phyloP scores from a whole-genome alignment of 495 filamentous ascomycete genomes.

The Astrocystis sublimbata region DNA sequence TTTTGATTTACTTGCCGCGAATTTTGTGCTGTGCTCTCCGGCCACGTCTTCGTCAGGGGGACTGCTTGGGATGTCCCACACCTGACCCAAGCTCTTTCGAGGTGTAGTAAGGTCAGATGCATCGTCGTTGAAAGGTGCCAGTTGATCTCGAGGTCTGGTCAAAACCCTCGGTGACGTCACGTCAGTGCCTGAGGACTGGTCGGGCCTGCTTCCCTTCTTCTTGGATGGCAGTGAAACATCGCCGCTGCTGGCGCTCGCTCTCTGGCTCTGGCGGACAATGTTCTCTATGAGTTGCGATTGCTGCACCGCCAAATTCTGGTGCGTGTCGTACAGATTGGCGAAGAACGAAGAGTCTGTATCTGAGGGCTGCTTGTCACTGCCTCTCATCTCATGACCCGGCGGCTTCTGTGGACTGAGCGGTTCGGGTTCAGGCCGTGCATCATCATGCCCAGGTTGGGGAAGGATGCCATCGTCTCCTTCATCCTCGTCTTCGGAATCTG shows the following conservation, averaged over 20 bases:
- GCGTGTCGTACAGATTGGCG: conserved; percentile 25
- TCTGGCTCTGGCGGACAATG: conserved; percentile 33
- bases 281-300: conserved; percentile 31
- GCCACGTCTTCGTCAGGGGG: conserved; percentile 15
- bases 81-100: conserved; percentile 22
- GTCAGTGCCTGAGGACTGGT: conserved; percentile 29
- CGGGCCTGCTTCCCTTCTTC: conserved; percentile 21
- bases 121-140: conserved; percentile 20
- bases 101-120: conserved; percentile 26
- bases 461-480: conserved; percentile 21
- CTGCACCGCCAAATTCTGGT: conserved; percentile 25
- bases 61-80: conserved; percentile 36
- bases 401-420: conserved; percentile 26
- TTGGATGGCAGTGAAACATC: conserved; percentile 26
- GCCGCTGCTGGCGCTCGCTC: conserved; percentile 28
- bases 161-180: conserved; percentile 25
- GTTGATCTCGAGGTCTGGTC: conserved; percentile 19
- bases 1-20: conserved; percentile 17
- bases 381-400: conserved; percentile 10
- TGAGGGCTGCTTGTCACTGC: conserved; percentile 16
- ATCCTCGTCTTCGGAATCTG: conserved; percentile 36
- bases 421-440: conserved; percentile 26
- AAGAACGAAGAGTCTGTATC: conserved; percentile 31
- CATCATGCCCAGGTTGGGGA: conserved; percentile 16
- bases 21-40: conserved; percentile 1